phyloP scores from a whole-genome alignment of 768 basidiomycete genomes.

The Rhizopogon roseolus region DNA sequence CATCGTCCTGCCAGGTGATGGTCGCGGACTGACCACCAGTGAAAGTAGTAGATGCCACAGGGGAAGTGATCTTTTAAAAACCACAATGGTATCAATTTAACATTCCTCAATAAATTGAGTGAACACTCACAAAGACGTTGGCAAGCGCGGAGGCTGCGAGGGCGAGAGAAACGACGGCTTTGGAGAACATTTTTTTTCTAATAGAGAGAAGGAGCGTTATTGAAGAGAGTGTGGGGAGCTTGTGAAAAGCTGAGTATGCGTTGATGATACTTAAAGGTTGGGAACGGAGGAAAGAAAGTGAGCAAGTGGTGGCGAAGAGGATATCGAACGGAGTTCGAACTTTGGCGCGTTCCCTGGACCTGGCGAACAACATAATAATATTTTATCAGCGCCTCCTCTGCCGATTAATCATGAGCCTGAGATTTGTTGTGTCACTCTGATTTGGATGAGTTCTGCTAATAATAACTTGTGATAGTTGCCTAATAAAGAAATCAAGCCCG shows the following conservation, averaged over 20 bases:
- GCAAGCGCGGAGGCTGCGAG: conserved; percentile 51
- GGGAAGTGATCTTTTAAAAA: conserved; percentile 52
- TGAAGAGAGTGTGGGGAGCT: conserved; percentile 20
- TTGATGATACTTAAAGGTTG: background rate
- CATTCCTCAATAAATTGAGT: background rate
- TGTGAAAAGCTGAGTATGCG: conserved; percentile 5
- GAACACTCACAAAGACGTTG: conserved; percentile 46
- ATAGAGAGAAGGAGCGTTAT: conserved; percentile 8
- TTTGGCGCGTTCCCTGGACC: background rate
- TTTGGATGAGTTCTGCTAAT: no score
- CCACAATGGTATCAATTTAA: background rate
- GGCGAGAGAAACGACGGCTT: conserved; percentile 43
- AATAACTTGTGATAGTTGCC: no score
- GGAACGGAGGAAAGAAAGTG: background rate
- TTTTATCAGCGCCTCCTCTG: background rate
- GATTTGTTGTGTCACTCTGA: no score
- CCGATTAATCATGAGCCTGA: background rate
- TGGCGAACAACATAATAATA: background rate
- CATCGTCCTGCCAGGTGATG: conserved; percentile 59
- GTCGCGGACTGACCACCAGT: conserved; percentile 45
- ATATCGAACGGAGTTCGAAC: conserved; percentile 28
- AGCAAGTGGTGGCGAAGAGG: background rate
- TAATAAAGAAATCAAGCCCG: no score
- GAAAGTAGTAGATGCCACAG: conserved; percentile 41
- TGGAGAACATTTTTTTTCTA: conserved; percentile 46